These are phyloP conservation scores for Talaromyces amestolkiae DNA, from an alignment of 2,329 filamentous ascomycete species.

Conservation along the genomic window DNA sequence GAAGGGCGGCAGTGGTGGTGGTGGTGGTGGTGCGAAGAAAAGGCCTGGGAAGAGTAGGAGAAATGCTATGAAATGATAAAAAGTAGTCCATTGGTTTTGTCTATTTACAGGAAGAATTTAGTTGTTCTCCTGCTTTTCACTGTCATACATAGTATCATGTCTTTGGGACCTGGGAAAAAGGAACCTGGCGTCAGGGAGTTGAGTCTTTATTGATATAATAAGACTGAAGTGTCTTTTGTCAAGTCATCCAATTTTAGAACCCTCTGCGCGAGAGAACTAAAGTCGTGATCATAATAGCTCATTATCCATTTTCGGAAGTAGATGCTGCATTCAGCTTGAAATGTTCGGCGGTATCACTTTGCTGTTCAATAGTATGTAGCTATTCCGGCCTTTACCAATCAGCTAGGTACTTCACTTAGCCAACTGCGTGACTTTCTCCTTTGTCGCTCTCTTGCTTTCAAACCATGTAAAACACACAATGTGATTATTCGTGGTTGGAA, in stretches of 20 bases:
- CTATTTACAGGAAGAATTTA: neutral
- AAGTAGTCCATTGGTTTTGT: neutral
- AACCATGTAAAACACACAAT: neutral
- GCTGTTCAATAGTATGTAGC: too few relatives aligned
- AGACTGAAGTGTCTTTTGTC: neutral
- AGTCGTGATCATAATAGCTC: neutral
- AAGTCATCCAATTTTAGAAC: neutral
- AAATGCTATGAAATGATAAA: conserved; percentile 29
- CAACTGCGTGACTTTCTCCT: neutral
- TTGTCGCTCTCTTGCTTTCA: neutral
- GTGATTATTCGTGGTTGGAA: neutral
- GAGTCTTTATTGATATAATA: neutral
- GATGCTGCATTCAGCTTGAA: neutral
- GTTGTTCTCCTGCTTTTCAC: conserved; percentile 2
- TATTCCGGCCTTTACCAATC: neutral
- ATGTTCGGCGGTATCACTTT: neutral
- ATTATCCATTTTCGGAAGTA: neutral
- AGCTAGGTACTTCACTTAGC: neutral
- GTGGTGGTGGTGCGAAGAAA: conserved; percentile 38
- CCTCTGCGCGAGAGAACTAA: neutral
- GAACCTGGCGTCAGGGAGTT: conserved; percentile 6
- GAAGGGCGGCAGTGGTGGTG: conserved; percentile 57
- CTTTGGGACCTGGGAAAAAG: neutral
- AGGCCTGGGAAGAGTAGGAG: conserved; percentile 54
- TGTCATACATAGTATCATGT: conserved; percentile 8